phyloP scores from a whole-genome alignment of 2,329 filamentous ascomycete species.

The Alternaria dauci region DNA sequence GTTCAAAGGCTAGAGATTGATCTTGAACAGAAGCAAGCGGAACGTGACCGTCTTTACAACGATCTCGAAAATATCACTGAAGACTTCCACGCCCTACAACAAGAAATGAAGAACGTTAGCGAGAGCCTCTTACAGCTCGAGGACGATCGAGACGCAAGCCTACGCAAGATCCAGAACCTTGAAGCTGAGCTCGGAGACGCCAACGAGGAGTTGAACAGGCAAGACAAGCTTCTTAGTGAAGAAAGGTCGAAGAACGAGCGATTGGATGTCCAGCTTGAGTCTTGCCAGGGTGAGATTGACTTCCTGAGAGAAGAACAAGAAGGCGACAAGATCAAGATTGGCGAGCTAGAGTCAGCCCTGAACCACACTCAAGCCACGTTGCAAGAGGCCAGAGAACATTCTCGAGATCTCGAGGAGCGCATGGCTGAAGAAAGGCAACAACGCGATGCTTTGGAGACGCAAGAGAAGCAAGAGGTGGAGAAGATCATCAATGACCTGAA shows the following conservation, averaged over 20 bases:
- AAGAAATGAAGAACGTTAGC: slow-evolving; percentile 91
- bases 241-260: slow-evolving; percentile 87
- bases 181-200: slow-evolving; percentile 84
- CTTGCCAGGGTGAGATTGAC: slow-evolving; percentile 88
- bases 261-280: slow-evolving; percentile 90
- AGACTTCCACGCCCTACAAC: slow-evolving; percentile 89
- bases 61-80: slow-evolving; percentile 81
- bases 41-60: slow-evolving; percentile 72
- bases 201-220: slow-evolving; percentile 83
- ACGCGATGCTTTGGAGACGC: slow-evolving; percentile 82
- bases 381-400: slow-evolving; percentile 82
- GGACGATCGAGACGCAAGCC: slow-evolving; percentile 83
- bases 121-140: slow-evolving; percentile 87
- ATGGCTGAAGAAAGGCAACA: slow-evolving; percentile 83
- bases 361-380: slow-evolving; percentile 80
- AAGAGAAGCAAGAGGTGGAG: slow-evolving; percentile 95
- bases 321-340: slow-evolving; percentile 96
- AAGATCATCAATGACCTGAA: slow-evolving; percentile 94
- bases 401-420: slow-evolving; percentile 64
- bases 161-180: slow-evolving; percentile 80
- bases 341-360: slow-evolving; percentile 85
- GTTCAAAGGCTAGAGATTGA: slow-evolving; percentile 68
- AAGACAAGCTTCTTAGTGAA: slow-evolving; percentile 85
- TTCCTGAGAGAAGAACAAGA: slow-evolving; percentile 98
- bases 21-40: slow-evolving; percentile 74